Conservation (phyloP, 495 filamentous ascomycete species). For the Aeminium ludgeri region DNA sequence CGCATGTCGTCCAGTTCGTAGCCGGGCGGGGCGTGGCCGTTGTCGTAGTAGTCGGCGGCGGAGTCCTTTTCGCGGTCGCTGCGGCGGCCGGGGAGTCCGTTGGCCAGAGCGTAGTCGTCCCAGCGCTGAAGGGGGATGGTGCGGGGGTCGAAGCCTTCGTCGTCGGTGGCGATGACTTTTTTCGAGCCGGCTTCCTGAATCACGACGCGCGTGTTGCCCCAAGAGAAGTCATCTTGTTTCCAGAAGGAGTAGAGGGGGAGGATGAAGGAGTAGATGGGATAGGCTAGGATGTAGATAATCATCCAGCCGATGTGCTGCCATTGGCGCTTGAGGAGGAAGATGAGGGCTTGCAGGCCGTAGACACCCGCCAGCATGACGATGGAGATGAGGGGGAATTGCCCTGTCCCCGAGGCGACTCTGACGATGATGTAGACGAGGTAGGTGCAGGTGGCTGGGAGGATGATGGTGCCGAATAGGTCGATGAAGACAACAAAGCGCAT, state of each 20-base stretch:
- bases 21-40: conserved; percentile 29
- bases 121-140: conserved; percentile 88
- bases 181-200: conserved; percentile 84
- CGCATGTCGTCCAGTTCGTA: conserved; percentile 98
- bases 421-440: conserved; percentile 89
- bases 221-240: conserved; percentile 96
- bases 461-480: conserved; percentile 84
- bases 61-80: conserved; percentile 54
- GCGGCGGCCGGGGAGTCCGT: conserved; percentile 82
- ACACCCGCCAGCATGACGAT: conserved; percentile 76
- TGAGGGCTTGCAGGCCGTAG: conserved; percentile 86
- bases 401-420: conserved; percentile 47
- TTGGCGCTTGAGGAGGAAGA: conserved; percentile 89
- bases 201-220: conserved; percentile 96
- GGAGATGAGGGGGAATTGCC: conserved; percentile 72
- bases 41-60: conserved; percentile 22
- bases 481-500: conserved; percentile 97
- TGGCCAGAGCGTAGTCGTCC: conserved; percentile 90
- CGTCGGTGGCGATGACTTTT: conserved; percentile 70
- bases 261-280: conserved; percentile 82
- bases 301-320: conserved; percentile 99
- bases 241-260: conserved; percentile 96
- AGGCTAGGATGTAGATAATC: conserved; percentile 91
- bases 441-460: conserved; percentile 76
- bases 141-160: conserved; percentile 75